These are phyloP conservation scores for Cercospora zeae-maydis DNA, from an alignment of 2,329 filamentous ascomycete genomes.

Conservation along the genomic window DNA sequence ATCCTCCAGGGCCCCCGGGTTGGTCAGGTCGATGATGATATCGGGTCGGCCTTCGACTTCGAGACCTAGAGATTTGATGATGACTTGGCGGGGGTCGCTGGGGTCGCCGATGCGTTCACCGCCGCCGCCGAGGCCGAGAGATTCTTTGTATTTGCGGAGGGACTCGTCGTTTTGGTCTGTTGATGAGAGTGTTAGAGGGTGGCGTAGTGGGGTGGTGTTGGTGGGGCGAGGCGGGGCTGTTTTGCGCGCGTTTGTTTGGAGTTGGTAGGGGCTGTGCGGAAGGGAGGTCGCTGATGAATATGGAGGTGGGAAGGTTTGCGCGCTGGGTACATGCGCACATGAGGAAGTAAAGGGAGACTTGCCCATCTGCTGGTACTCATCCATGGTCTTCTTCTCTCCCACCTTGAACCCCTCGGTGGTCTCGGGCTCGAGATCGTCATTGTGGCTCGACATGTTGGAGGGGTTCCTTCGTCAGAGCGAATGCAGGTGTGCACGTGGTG, in stretches of 20 bases:
- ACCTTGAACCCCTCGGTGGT: conserved; percentile 96
- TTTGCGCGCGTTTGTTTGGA: neutral
- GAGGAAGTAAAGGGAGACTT: conserved; percentile 14
- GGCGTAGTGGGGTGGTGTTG: neutral
- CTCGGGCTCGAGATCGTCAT: conserved; percentile 82
- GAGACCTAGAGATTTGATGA: conserved; percentile 87
- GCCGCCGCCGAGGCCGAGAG: conserved; percentile 71
- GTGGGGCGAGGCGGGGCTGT: neutral
- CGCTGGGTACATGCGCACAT: neutral
- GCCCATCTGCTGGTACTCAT: conserved; percentile 86
- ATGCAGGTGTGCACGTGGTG: neutral
- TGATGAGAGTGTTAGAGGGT: neutral
- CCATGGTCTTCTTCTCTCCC: conserved; percentile 95
- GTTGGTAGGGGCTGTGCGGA: neutral
- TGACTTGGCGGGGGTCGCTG: conserved; percentile 82
- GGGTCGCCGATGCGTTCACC: conserved; percentile 51
- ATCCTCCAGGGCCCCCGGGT: conserved; percentile 66
- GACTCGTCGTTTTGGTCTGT: conserved; percentile 77
- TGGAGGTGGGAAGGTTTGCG: neutral
- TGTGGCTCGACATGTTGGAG: conserved; percentile 36
- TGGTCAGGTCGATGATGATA: conserved; percentile 82
- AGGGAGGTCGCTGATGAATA: neutral
- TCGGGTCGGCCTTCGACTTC: conserved; percentile 75
- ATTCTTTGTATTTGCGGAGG: conserved; percentile 95
- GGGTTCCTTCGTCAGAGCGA: neutral